A percentile compares a stretch with the other conserved stretches of the same genome.
These are phyloP conservation scores for Microbotryomycetes sp. DNA, from an alignment of 1,284 basidiomycete species.

Conservation along the genomic window DNA sequence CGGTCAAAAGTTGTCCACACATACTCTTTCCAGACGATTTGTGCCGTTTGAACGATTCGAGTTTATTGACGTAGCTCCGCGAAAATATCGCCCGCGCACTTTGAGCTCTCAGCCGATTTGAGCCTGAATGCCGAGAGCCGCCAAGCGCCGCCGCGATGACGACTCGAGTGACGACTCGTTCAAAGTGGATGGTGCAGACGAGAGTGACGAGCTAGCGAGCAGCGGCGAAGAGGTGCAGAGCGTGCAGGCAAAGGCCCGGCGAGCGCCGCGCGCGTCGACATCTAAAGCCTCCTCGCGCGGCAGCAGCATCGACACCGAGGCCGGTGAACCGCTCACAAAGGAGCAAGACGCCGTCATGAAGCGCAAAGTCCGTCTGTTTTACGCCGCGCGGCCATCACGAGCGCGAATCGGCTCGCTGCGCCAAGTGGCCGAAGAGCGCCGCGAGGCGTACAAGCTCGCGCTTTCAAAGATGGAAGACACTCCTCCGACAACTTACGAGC, in stretches of 20 bases:
- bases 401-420: background rate
- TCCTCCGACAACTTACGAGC: background rate
- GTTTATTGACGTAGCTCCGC: no score
- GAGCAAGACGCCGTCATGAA: background rate
- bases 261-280: background rate
- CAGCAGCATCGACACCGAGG: no score
- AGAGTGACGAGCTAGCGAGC: background rate
- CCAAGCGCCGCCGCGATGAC: background rate
- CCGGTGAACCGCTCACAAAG: no score
- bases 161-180: background rate
- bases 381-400: background rate
- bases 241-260: background rate
- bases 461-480: background rate
- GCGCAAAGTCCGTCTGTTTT: background rate
- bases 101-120: no score
- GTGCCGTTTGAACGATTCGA: no score
- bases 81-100: no score
- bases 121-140: background rate
- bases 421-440: background rate
- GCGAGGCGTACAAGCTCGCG: background rate
- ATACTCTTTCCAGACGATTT: no score
- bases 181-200: no score
- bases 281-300: no score
- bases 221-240: background rate
- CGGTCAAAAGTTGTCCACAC: no score